Evolutionary conservation across 2,329 filamentous ascomycete species (phyloP).

Genomic region (Escovopsis sp.): DNA sequence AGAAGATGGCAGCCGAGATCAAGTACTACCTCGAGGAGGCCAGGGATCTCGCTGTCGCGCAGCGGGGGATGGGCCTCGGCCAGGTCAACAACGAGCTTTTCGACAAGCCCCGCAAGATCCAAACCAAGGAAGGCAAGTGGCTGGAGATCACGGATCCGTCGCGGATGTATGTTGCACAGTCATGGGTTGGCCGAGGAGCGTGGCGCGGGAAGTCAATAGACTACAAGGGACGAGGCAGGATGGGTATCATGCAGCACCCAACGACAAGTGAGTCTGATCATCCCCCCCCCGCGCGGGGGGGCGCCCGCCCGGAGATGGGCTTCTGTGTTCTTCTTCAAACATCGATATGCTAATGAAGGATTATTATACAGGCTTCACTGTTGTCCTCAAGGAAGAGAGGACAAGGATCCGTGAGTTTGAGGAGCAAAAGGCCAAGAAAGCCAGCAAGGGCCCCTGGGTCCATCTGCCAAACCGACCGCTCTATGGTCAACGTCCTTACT

Average conservation of each 20-base stretch:
- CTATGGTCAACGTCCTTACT: slow-evolving; percentile 74
- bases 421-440: slow-evolving; percentile 62
- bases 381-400: slow-evolving; percentile 86
- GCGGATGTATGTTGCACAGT: slow-evolving; percentile 80
- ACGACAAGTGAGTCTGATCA: slow-evolving; percentile 50
- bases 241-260: slow-evolving; percentile 54
- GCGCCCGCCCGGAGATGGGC: background rate
- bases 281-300: background rate
- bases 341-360: background rate
- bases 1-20: slow-evolving; percentile 76
- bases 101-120: slow-evolving; percentile 36
- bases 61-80: slow-evolving; percentile 70
- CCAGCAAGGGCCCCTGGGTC: slow-evolving; percentile 66
- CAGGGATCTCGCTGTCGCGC: slow-evolving; percentile 64
- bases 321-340: too few relatives aligned
- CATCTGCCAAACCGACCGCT: slow-evolving; percentile 78
- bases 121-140: slow-evolving; percentile 60
- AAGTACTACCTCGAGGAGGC: slow-evolving; percentile 67
- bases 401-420: slow-evolving; percentile 69
- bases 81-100: slow-evolving; percentile 25
- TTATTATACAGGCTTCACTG: slow-evolving; percentile 44
- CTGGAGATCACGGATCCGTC: slow-evolving; percentile 58
- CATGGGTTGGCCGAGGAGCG: slow-evolving; percentile 74
- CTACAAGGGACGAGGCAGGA: slow-evolving; percentile 61
- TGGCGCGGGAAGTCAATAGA: slow-evolving; percentile 44